Base-by-base conservation (phyloP, 2,329 filamentous ascomycete genomes). In the Curvularia lunata region DNA sequence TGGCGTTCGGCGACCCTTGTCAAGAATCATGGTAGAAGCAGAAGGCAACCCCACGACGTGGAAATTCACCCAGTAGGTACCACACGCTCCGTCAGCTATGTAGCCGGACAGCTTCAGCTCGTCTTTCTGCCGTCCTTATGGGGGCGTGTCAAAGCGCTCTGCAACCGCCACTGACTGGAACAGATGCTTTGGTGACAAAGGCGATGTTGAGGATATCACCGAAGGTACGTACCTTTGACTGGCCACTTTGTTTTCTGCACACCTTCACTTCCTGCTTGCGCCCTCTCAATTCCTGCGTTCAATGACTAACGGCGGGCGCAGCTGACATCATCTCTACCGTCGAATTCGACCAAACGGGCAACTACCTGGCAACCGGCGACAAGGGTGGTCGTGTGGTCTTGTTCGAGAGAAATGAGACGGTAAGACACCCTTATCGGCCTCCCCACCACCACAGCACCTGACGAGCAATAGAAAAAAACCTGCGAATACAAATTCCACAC, bases 401-500 rank as follows among this genome's bases (percentile, higher is more conserved):
- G 59, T 95, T 95, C 72, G 91, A 95, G 81, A 86, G 95, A 69
- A 99, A 99, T 75, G 95, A 98, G 81, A 97, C 94, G 76, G 93
- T 96, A 82, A 75, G 88, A 81, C 56, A 42, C 42, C 45, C 42
- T 48, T 34, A 10, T 30, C 41, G 8, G 12, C 3, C 13, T 30
- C 18, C 32, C 21, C 12, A 19, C 42, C 19, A 10, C 13, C 42
- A 10, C n/a, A 18, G 47, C 32, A 18, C 52, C 68, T 72, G 46
- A 72, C 46, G 21, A 8, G 12, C 21, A 4, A 16, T 75, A 97
- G 93, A 98, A 99, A 88, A 99, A 98, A 87, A 98, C 95, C 49
- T 99, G 95, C 86, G 95, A 99, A 80, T 99, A 99, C 85, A 99
- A 98, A 80, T 99, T 99, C 79, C 95, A 99, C 80, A 99, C 95